Evolutionary conservation across 257 asterid genomes (phyloP), one percentile per base, ranked within the genome.

Genomic region (Nicotiana benthamiana): DNA sequence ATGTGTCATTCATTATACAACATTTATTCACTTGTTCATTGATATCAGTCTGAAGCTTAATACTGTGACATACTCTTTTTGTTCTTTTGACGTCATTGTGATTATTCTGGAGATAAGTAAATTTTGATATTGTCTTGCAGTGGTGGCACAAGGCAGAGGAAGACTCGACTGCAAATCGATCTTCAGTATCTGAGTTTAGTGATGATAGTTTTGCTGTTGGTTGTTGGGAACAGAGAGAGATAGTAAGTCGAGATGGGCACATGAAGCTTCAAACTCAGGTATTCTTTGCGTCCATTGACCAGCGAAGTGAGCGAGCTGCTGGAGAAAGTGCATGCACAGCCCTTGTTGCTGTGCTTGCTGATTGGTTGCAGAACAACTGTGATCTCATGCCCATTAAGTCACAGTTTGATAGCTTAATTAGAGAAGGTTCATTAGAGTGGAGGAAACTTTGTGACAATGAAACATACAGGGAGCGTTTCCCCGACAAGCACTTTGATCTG

Each of bases 261-360:
- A 83, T 92, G 94, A 93, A 88, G 86, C 92, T 95, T 74, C 89
- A 89, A 62, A 89, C 97, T 2, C 87, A 90, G 43, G 95, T 91
- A 74, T 95, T 95, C 87, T 91, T 93, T 79, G 99, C 99, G 68
- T 92, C 99, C 79, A 95, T 95, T 51, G 99, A 95, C 67, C 99
- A 95, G 75, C 87, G 98, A 80, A 95, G 97, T n/a, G 99, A 95
- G 83, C 90, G 82, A 70, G 99, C 98, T 12, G 96, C 98, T 1
- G 98, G 99, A 34, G 99, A 90, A 84, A 91, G 99, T 65, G 99
- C 99, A 40, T 95, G 99, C 80, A 95, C 99, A 3, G 96, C 94
- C 56, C 97, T 95, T 10, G 99, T 93, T 48, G 97, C 99, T 48
- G 97, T 95, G 24, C 86, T 95, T 36, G 97, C 98, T 16, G 94